phyloP scores from a whole-genome alignment of 192 early-diverging fungal genomes.

The Endogone sp. region DNA sequence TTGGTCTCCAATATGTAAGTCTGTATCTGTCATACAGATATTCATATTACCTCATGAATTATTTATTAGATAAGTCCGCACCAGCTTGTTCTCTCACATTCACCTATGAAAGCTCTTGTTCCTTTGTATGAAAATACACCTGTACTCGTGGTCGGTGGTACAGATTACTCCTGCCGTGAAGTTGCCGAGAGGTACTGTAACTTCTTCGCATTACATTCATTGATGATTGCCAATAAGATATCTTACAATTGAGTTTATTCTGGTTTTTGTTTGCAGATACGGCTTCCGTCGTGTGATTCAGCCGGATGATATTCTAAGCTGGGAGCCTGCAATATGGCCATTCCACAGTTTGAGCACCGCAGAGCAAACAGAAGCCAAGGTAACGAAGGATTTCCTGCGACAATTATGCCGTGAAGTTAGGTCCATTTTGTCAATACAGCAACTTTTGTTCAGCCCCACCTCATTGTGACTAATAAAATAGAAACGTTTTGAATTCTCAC shows the following conservation, averaged over 20 bases:
- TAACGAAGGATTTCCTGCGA: background rate
- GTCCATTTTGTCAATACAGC: background rate
- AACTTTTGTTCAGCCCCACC: background rate
- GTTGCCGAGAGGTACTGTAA: constrained; percentile 61
- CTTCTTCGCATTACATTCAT: constrained; percentile 4
- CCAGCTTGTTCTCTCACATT: constrained; percentile 81
- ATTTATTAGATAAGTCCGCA: constrained; percentile 53
- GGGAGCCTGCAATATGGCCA: constrained; percentile 66
- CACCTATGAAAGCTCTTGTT: constrained; percentile 74
- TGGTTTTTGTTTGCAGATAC: constrained; percentile 31
- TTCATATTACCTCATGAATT: too few relatives aligned
- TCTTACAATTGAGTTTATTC: background rate
- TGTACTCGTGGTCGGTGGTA: constrained; percentile 76
- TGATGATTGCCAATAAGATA: background rate
- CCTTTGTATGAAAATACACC: constrained; percentile 53
- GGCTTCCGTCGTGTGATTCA: constrained; percentile 67
- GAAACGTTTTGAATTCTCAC: constrained; percentile 33
- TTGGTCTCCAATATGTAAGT: too few relatives aligned
- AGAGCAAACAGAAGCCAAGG: constrained; percentile 11
- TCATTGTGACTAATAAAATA: background rate
- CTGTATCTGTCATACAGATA: too few relatives aligned
- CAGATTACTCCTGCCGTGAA: constrained; percentile 47
- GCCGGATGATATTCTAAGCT: constrained; percentile 64
- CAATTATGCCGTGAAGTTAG: background rate
- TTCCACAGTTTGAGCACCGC: constrained; percentile 33